phyloP scores from a whole-genome alignment of 208 protist species.

The Tritrichomonas foetus region DNA sequence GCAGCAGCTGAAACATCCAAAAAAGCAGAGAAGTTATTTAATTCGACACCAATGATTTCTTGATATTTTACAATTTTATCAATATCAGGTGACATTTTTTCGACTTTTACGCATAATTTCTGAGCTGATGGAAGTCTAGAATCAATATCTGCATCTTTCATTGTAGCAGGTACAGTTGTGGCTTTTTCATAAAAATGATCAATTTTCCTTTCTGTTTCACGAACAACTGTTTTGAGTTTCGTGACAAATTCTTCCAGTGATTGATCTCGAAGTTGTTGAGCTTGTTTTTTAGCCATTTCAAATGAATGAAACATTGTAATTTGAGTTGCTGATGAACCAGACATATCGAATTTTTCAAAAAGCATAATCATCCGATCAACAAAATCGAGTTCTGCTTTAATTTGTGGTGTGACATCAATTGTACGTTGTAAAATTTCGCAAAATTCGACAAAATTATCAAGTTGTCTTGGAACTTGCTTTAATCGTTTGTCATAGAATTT shows the following conservation, averaged over 20 bases:
- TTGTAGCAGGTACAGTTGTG: not conserved
- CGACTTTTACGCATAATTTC: not conserved
- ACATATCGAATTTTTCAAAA: not conserved
- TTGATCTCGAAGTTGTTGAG: not conserved
- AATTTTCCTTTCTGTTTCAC: not conserved
- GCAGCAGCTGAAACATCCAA: not conserved
- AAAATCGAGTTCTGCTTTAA: not conserved
- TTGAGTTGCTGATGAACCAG: too few species aligned
- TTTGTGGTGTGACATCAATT: not conserved
- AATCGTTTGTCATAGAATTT: not conserved
- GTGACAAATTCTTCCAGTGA: not conserved
- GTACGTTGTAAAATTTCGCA: not conserved
- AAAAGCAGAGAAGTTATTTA: not conserved
- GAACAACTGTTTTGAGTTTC: not conserved
- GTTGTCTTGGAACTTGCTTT: not conserved
- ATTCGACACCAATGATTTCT: not conserved
- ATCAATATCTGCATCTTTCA: slow-evolving; percentile 13
- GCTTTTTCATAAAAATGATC: slow-evolving; percentile 30
- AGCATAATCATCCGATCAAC: not conserved
- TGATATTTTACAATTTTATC: not conserved
- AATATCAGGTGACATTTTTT: not conserved
- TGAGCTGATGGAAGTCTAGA: not conserved
- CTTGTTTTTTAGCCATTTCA: not conserved
- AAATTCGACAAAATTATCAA: not conserved
- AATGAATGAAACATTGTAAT: not conserved